Base-by-base conservation (phyloP, 2,329 filamentous ascomycete genomes). In the Aspergillus pseudotamarii region DNA sequence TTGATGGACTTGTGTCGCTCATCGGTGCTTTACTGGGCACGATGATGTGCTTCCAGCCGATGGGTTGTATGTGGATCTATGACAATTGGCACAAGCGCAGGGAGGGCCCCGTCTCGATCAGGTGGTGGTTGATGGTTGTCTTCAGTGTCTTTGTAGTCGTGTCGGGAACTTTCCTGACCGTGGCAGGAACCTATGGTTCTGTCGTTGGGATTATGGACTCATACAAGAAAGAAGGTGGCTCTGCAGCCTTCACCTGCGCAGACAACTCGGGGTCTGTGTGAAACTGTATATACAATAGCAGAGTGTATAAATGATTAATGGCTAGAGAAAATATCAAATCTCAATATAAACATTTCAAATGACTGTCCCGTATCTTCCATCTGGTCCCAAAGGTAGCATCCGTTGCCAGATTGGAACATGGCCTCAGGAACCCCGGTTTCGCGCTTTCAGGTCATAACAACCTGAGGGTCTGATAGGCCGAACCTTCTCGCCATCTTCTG, bases 121-220 rank as follows among this genome's bases (percentile, higher is more conserved):
- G 46, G n/a, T 72, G 68, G 69, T 59, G 45, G 4, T 41, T 65
- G 12, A 67, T 68, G 64, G 66, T 67, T 1, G 59, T 50, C 14
- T 72, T 68, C 66, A 68, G 68, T 57, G 34, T 58, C 1, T 81
- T 79, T 46, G 72, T 82, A 12, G 72, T 82, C 28, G 55, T 75
- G 3, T 62, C 68, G 0, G 80, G 80, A 6, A 73, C 66, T 0
- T 83, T 83, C 61, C 64, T 82, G 28, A 82, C 78, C 72, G 64
- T 83, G 50, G 78, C 72, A 4, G 82, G 81, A 0, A 82, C 80
- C 0, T 83, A 83, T 53, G 81, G 79, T 0, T 79, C 80, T 0
- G 68, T 83, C 2, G 73, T 81, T 6, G 74, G 69, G 1, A 80
- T 81, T 46, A 76, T 80, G 6, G 45, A 61, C 2, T 32, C 46